A percentile compares a stretch with the other conserved stretches of the same genome.
Evolutionary conservation across 495 filamentous ascomycete genomes (phyloP).

Genomic region (Bacidia gigantensis): DNA sequence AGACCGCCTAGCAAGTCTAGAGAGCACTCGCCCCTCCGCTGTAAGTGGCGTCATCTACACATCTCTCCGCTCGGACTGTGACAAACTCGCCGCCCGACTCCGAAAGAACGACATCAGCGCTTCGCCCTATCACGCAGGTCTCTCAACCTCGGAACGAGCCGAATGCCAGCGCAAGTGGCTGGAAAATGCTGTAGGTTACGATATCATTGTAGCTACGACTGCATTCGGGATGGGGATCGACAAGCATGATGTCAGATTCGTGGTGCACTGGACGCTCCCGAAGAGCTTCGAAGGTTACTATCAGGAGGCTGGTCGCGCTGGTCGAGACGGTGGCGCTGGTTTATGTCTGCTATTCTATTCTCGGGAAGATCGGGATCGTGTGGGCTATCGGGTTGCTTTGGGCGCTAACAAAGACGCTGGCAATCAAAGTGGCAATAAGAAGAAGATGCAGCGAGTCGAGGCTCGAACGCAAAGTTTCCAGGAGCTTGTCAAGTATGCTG

Average conservation of each 20-base stretch:
- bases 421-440: constrained; percentile 11
- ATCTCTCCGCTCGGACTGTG: constrained; percentile 61
- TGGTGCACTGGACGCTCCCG: constrained; percentile 83
- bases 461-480: constrained; percentile 34
- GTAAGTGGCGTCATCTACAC: constrained; percentile 88
- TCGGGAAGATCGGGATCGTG: constrained; percentile 65
- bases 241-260: constrained; percentile 83
- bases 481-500: constrained; percentile 66
- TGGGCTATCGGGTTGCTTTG: constrained; percentile 36
- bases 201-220: constrained; percentile 86
- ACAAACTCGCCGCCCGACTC: constrained; percentile 45
- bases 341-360: constrained; percentile 83
- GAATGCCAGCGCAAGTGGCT: constrained; percentile 56
- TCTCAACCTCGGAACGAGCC: constrained; percentile 28
- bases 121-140: constrained; percentile 38
- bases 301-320: constrained; percentile 87
- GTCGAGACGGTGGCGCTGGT: constrained; percentile 74
- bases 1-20: constrained; percentile 33
- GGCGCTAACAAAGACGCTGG: constrained; percentile 15
- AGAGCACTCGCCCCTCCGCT: constrained; percentile 39
- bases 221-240: constrained; percentile 98
- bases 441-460: constrained; percentile 22
- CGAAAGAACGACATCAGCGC: constrained; percentile 29
- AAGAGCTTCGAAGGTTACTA: constrained; percentile 93
- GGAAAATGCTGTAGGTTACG: constrained; percentile 56